Percentiles rank a stretch among this genome's conserved stretches.
Evolutionary conservation across 192 early-diverging fungal genomes (phyloP).

Genomic region (Backusella parvicylindrica): DNA sequence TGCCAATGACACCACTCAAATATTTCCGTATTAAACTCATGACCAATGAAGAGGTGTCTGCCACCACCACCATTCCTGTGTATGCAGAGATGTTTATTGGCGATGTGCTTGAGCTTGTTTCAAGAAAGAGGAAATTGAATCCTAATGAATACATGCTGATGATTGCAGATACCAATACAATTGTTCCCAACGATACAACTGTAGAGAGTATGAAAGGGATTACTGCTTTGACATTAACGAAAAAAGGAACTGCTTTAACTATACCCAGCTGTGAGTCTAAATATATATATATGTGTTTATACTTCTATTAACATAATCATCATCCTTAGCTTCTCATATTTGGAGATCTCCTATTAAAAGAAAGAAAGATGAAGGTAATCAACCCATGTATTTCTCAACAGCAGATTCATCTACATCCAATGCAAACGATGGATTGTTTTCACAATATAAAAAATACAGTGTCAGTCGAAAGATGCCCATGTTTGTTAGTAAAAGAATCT

Average conservation of each 20-base stretch:
- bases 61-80: conserved; percentile 86
- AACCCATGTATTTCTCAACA: conserved; percentile 28
- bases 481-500: conserved; percentile 81
- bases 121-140: conserved; percentile 84
- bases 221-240: conserved; percentile 70
- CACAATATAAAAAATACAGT: conserved; percentile 64
- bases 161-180: conserved; percentile 70
- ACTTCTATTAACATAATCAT: neutral
- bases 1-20: conserved; percentile 33
- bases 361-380: conserved; percentile 30
- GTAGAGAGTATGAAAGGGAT: conserved; percentile 62
- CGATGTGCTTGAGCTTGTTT: conserved; percentile 82
- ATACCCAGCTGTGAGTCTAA: conserved; percentile 28
- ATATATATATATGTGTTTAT: neutral
- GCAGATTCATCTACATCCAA: neutral
- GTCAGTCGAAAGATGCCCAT: conserved; percentile 84
- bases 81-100: conserved; percentile 66
- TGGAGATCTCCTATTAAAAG: conserved; percentile 39
- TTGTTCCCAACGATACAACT: conserved; percentile 75
- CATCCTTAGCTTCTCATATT: conserved; percentile 24
- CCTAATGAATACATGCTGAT: conserved; percentile 83
- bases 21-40: conserved; percentile 54
- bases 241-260: conserved; percentile 46
- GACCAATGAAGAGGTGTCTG: conserved; percentile 71
- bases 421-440: conserved; percentile 18